These are phyloP conservation scores for Coniella vitis DNA, from an alignment of 2,329 filamentous ascomycete species.

Conservation along the genomic window DNA sequence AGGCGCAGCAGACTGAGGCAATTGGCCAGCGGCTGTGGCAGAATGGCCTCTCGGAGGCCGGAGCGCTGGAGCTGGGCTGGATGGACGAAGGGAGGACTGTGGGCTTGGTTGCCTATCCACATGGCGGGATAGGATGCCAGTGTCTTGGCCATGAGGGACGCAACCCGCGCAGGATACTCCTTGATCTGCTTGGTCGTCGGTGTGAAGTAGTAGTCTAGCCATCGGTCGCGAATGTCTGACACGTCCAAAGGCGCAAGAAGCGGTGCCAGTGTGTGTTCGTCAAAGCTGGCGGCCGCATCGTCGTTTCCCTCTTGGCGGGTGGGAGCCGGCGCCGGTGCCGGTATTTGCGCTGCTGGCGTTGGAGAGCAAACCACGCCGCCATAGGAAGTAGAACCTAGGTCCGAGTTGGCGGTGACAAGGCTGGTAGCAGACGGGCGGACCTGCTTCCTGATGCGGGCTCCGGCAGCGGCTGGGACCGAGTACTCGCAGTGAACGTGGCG, in stretches of 20 bases:
- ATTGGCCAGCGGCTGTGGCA: constrained; percentile 27
- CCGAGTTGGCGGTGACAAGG: no score
- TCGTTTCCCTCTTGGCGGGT: no score
- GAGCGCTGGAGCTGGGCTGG: neutral
- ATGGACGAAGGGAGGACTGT: neutral
- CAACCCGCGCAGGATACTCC: neutral
- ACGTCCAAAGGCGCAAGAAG: neutral
- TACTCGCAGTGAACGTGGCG: neutral
- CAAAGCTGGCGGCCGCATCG: neutral
- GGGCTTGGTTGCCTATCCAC: neutral
- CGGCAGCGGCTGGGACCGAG: neutral
- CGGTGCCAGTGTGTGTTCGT: neutral
- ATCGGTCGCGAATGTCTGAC: neutral
- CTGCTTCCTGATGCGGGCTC: neutral
- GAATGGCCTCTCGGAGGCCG: neutral
- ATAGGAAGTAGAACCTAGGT: no score
- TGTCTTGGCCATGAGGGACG: neutral
- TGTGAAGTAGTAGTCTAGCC: neutral
- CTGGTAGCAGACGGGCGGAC: neutral
- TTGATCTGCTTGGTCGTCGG: neutral
- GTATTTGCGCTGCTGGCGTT: no score
- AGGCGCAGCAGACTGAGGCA: constrained; percentile 36
- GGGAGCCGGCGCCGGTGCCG: no score
- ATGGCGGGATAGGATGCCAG: neutral
- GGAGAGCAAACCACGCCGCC: no score